Conservation (phyloP, 2,329 filamentous ascomycete species). For the Acarospora socialis region DNA sequence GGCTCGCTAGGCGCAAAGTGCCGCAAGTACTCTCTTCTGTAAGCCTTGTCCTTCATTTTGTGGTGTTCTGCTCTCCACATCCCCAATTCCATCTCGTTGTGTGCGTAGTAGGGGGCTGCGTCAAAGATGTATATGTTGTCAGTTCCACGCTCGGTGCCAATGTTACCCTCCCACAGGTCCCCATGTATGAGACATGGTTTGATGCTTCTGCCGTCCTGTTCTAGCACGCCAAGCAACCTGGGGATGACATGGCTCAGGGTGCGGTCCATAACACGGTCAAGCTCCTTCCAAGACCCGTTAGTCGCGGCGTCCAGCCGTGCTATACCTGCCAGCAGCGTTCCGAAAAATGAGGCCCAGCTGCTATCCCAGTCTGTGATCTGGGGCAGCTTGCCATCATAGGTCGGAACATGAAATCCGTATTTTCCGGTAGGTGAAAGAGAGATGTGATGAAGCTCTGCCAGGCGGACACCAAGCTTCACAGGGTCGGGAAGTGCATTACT, state of each 20-base stretch:
- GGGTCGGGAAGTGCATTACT: too few species aligned
- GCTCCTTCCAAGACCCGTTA: too few species aligned
- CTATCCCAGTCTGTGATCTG: slow-evolving; percentile 15
- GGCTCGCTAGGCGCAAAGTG: slow-evolving; percentile 5
- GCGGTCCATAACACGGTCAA: too few species aligned
- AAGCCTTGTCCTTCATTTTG: slow-evolving; percentile 7
- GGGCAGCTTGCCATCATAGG: slow-evolving; percentile 16
- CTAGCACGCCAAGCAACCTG: slow-evolving; percentile 16
- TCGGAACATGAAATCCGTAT: slow-evolving; percentile 20
- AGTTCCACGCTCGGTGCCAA: slow-evolving; percentile 20
- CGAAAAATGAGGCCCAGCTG: too few species aligned
- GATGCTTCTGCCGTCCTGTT: slow-evolving; percentile 15
- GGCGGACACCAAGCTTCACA: slow-evolving; percentile 10
- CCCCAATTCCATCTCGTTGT: slow-evolving; percentile 2
- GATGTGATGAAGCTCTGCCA: slow-evolving; percentile 17
- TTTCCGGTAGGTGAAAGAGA: slow-evolving; percentile 17
- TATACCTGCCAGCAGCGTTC: too few species aligned
- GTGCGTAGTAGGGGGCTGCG: neutral
- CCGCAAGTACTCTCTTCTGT: slow-evolving; percentile 6
- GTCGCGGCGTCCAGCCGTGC: too few species aligned
- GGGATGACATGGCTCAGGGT: slow-evolving; percentile 9
- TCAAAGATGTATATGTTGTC: slow-evolving; percentile 14
- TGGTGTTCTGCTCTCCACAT: slow-evolving; percentile 18
- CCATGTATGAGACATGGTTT: slow-evolving; percentile 25
- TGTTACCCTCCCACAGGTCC: slow-evolving; percentile 30